phyloP scores from a whole-genome alignment of 2,329 filamentous ascomycete genomes.

The Tolypocladium tropicale region DNA sequence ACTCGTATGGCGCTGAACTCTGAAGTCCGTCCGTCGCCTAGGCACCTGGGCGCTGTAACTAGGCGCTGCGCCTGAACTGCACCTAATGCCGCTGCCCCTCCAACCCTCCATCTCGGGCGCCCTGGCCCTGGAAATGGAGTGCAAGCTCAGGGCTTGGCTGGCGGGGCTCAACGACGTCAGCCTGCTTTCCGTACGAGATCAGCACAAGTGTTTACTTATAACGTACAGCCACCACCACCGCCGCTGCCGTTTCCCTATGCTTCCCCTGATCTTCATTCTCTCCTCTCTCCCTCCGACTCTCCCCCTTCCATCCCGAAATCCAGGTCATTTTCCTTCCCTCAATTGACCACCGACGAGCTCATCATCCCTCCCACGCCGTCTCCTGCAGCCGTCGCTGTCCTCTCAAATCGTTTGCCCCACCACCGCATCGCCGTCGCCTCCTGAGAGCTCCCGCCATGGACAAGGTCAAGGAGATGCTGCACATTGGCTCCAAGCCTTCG shows the following conservation, averaged over 20 bases:
- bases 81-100: background rate
- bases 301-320: background rate
- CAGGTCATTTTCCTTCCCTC: background rate
- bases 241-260: background rate
- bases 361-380: background rate
- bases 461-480: conserved; percentile 31
- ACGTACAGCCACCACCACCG: background rate
- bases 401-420: background rate
- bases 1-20: too few species aligned
- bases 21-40: too few species aligned
- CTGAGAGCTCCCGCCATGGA: conserved; percentile 23
- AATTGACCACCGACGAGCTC: background rate
- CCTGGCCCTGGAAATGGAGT: background rate
- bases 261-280: background rate
- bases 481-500: conserved; percentile 21
- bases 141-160: background rate
- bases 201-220: background rate
- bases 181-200: background rate
- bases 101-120: background rate
- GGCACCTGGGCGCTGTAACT: too few species aligned
- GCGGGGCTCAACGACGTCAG: background rate
- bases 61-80: background rate
- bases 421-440: conserved; percentile 8
- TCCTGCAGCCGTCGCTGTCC: background rate
- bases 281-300: background rate